Base-by-base conservation (phyloP, 129 eudicot genomes). In the Helichrysum umbraculigerum region DNA sequence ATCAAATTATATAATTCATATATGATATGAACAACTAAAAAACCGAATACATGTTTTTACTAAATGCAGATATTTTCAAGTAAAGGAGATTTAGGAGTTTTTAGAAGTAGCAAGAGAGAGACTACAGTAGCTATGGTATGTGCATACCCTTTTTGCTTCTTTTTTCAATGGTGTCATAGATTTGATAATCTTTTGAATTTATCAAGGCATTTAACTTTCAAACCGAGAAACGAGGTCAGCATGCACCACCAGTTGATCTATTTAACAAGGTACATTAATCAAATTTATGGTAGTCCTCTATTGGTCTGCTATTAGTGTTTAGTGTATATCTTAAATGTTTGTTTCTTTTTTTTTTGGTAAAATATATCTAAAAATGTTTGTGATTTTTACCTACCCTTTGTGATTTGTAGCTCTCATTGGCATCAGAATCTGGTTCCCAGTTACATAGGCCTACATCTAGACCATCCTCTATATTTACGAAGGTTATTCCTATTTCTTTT, bases 191-290 rank as follows among this genome's bases (percentile, higher is more conserved):
- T 66, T 66, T 7, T 71, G 68, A 15, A 70, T 61, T 58, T 25
- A 17, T 61, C 19, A 47, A 94, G 98, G 93, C 81, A 47, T 91
- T 87, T 77, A 85, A 85, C 73, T 87, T 88, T 82, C 98, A 94
- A 56, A 87, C 97, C 15, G 93, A 77, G 63, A 89, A 85, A 82
- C 78, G 88, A 73, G 82, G 29, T 74, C 98, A 85, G 52, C 86
- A 82, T 70, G 88, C 85, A 60, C 97, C 92, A 17, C 97, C 96
- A 19, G 66, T 79, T n/a, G 98, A 91, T 42, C 91, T 94, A 60
- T 94, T 94, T 80, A 86, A 85, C 88, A 88, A 88, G 93, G 98
- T 94, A 86, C 51, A 54, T 34, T 33, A 44, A 66, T 30, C 64
- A 59, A 15, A 28, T 4, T 60, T 70, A 66, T 34, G 17, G 29